A percentile compares a stretch with the other conserved stretches of the same genome.
phyloP scores from a whole-genome alignment of 1,284 basidiomycete species.

The Ustilago vetiveriae region DNA sequence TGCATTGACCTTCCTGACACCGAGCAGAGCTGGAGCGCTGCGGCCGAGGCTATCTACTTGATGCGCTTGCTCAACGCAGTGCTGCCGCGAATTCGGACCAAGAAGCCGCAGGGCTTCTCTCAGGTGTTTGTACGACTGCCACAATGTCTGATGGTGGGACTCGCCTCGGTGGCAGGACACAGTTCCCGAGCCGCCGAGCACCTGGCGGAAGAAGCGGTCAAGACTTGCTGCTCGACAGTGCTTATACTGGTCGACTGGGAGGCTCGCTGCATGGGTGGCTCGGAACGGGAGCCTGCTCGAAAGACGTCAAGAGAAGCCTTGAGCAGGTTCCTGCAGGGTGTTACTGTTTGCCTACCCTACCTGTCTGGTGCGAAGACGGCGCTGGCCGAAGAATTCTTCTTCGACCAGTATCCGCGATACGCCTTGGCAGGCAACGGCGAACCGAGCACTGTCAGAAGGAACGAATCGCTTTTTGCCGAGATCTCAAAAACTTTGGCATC shows the following conservation, averaged over 20 bases:
- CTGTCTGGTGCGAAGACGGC: slow-evolving; percentile 21
- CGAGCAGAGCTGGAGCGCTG: slow-evolving; percentile 14
- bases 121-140: slow-evolving; percentile 46
- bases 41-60: slow-evolving; percentile 27
- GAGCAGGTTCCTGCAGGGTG: slow-evolving; percentile 29
- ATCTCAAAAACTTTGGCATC: slow-evolving; percentile 38
- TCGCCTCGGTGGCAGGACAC: slow-evolving; percentile 5
- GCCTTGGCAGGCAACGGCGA: slow-evolving; percentile 5
- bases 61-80: slow-evolving; percentile 37
- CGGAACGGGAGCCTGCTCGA: slow-evolving; percentile 17
- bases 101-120: slow-evolving; percentile 54
- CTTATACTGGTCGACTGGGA: slow-evolving; percentile 45
- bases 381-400: slow-evolving; percentile 33
- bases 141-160: slow-evolving; percentile 34
- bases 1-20: slow-evolving; percentile 3
- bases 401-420: slow-evolving; percentile 22
- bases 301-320: slow-evolving; percentile 37
- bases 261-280: slow-evolving; percentile 14
- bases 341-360: slow-evolving; percentile 36
- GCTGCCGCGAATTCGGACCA: slow-evolving; percentile 55
- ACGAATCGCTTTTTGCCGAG: slow-evolving; percentile 39
- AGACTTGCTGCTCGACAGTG: slow-evolving; percentile 31
- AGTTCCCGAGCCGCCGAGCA: slow-evolving; percentile 2
- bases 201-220: slow-evolving; percentile 22
- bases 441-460: slow-evolving; percentile 24